Conservation (phyloP, 768 basidiomycete species). For the Calvatia gigantea region DNA sequence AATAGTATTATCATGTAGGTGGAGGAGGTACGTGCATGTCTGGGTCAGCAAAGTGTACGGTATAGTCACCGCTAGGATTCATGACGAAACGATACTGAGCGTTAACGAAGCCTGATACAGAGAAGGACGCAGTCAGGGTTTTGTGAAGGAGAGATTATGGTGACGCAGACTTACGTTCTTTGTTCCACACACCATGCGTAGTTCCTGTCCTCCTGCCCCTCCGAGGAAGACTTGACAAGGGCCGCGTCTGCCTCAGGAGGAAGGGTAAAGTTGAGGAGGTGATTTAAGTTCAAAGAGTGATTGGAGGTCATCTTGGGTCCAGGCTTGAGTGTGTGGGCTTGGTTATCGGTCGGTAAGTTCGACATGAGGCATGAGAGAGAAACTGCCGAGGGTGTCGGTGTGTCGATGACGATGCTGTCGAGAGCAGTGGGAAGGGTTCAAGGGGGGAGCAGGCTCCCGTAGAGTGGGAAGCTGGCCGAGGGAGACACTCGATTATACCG, state of each 20-base stretch:
- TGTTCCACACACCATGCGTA: conserved; percentile 74
- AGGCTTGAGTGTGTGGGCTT: conserved; percentile 49
- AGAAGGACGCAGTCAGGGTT: conserved; percentile 1
- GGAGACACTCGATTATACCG: conserved; percentile 19
- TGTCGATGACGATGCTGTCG: background rate
- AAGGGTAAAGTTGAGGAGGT: conserved; percentile 91
- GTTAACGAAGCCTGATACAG: conserved; percentile 80
- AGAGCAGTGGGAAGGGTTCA: background rate
- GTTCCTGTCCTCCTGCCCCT: conserved; percentile 70
- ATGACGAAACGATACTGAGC: conserved; percentile 95
- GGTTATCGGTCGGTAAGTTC: conserved; percentile 27
- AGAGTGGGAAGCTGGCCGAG: conserved; percentile 38
- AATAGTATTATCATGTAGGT: conserved; percentile 6
- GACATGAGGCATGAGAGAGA: conserved; percentile 30
- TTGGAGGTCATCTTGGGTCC: conserved; percentile 64
- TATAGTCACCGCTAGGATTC: conserved; percentile 88
- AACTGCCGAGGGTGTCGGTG: background rate
- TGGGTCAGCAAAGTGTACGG: conserved; percentile 95
- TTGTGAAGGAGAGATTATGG: conserved; percentile 17
- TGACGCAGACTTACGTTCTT: conserved; percentile 71
- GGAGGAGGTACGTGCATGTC: conserved; percentile 69
- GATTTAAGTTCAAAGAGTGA: conserved; percentile 63
- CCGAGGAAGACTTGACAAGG: conserved; percentile 56
- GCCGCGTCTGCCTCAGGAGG: conserved; percentile 79
- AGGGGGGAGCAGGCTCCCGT: conserved; percentile 39